A percentile compares a stretch with the other conserved stretches of the same genome.
These are phyloP conservation scores for Colletotrichum caudatum DNA, from an alignment of 2,329 filamentous ascomycete genomes.

Conservation along the genomic window DNA sequence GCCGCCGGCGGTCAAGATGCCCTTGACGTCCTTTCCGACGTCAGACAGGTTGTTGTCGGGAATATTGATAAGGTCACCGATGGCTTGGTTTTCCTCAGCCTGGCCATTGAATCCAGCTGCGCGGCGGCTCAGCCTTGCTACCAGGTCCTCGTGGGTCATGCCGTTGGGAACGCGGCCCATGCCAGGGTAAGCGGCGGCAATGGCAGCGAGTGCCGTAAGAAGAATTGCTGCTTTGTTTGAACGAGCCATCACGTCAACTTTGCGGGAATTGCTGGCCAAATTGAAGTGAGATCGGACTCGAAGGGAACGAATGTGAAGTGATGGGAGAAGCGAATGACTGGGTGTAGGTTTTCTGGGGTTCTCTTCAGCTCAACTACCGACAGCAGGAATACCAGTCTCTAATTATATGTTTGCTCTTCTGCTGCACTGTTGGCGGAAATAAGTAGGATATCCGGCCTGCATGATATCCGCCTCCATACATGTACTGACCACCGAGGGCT, in stretches of 20 bases:
- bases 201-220: slow-evolving; percentile 22
- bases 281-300: neutral
- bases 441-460: neutral
- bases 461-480: neutral
- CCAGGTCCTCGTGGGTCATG: slow-evolving; percentile 17
- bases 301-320: slow-evolving; percentile 3
- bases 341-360: neutral
- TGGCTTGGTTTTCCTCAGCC: slow-evolving; percentile 30
- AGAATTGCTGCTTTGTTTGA: slow-evolving; percentile 17
- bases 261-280: no score
- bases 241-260: neutral
- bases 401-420: neutral
- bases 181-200: slow-evolving; percentile 41
- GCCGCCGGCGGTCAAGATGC: slow-evolving; percentile 49
- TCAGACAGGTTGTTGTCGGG: slow-evolving; percentile 48
- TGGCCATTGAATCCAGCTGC: neutral
- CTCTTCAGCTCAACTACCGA: neutral
- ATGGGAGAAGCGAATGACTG: slow-evolving; percentile 12
- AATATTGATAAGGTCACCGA: slow-evolving; percentile 56
- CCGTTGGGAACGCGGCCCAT: slow-evolving; percentile 39
- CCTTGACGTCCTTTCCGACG: slow-evolving; percentile 53
- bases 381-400: neutral
- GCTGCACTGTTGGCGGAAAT: neutral
- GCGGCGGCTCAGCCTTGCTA: neutral
- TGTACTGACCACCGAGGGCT: slow-evolving; percentile 9